A percentile compares a stretch with the other conserved stretches of the same genome.
These are phyloP conservation scores for Acanthamoeba rhysodes DNA, from an alignment of 208 protist species.

Conservation along the genomic window DNA sequence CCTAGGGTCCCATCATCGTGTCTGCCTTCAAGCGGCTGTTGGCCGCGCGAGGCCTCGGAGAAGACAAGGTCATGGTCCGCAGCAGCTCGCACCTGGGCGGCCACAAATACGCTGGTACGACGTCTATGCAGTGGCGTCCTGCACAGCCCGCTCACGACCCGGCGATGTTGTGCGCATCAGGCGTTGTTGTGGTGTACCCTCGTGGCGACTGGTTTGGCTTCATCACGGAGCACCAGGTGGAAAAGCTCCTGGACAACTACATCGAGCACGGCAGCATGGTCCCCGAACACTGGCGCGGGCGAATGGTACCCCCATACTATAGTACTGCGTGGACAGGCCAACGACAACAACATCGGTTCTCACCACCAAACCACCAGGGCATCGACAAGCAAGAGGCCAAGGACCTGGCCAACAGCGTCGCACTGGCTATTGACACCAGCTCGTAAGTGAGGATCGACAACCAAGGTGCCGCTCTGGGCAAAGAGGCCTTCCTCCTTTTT, in stretches of 20 bases:
- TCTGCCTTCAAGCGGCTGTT: neutral
- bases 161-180: neutral
- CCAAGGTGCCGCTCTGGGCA: too few relatives aligned
- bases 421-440: neutral
- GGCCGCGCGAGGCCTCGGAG: neutral
- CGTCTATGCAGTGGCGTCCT: neutral
- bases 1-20: neutral
- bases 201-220: constrained; percentile 30
- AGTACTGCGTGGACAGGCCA: neutral
- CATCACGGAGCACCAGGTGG: constrained; percentile 12
- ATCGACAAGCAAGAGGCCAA: constrained; percentile 23
- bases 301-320: neutral
- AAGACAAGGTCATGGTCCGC: constrained; percentile 6
- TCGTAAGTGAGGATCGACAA: neutral
- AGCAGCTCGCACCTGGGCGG: constrained; percentile 6
- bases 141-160: neutral
- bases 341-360: too few relatives aligned
- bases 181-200: constrained; percentile 4
- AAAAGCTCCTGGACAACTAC: constrained; percentile 9
- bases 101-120: constrained; percentile 9
- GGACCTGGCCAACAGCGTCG: neutral
- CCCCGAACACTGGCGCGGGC: neutral
- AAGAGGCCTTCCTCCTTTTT: neutral
- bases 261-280: constrained; percentile 23
- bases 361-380: neutral